A percentile compares a stretch with the other conserved stretches of the same genome.
These are phyloP conservation scores for Aschersonia sp. DNA, from an alignment of 2,329 filamentous ascomycete species.

Conservation along the genomic window DNA sequence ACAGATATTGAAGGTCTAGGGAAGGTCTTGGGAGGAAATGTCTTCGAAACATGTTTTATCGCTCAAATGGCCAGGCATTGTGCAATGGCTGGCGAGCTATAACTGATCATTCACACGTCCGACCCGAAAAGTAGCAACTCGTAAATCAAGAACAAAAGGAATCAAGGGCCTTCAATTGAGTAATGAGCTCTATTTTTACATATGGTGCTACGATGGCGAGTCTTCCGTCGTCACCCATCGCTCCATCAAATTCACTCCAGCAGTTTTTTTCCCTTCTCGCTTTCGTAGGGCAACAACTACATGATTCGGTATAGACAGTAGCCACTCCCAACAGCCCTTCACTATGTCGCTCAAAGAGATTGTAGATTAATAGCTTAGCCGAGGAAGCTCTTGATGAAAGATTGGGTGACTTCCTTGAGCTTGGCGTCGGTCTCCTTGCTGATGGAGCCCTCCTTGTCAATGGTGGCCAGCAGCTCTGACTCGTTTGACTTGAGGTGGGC, in stretches of 20 bases:
- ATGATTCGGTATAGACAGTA: conserved; percentile 35
- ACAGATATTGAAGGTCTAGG: too few species aligned
- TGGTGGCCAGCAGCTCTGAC: conserved; percentile 65
- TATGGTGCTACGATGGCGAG: conserved; percentile 36
- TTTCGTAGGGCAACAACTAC: conserved; percentile 29
- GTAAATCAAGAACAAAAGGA: conserved; percentile 12
- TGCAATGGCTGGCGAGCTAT: too few species aligned
- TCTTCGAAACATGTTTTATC: too few species aligned
- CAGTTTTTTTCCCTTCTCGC: conserved; percentile 22
- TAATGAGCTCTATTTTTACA: conserved; percentile 50
- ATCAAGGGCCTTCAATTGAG: conserved; percentile 45
- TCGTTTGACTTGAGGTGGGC: conserved; percentile 86
- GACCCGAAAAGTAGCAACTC: neutral
- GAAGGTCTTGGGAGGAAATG: too few species aligned
- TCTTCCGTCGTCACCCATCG: conserved; percentile 28
- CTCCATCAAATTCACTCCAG: conserved; percentile 32
- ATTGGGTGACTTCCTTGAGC: conserved; percentile 60
- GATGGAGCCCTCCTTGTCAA: conserved; percentile 89
- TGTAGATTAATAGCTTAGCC: conserved; percentile 27
- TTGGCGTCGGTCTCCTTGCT: conserved; percentile 85
- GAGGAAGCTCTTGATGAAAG: conserved; percentile 90
- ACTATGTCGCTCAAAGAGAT: conserved; percentile 15
- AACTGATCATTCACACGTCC: neutral
- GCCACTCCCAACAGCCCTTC: conserved; percentile 20
- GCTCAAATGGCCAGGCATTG: too few species aligned